Evolutionary conservation across 1,284 basidiomycete genomes (phyloP), one percentile per base, ranked within the genome.

Genomic region (Mixia osmundae): DNA sequence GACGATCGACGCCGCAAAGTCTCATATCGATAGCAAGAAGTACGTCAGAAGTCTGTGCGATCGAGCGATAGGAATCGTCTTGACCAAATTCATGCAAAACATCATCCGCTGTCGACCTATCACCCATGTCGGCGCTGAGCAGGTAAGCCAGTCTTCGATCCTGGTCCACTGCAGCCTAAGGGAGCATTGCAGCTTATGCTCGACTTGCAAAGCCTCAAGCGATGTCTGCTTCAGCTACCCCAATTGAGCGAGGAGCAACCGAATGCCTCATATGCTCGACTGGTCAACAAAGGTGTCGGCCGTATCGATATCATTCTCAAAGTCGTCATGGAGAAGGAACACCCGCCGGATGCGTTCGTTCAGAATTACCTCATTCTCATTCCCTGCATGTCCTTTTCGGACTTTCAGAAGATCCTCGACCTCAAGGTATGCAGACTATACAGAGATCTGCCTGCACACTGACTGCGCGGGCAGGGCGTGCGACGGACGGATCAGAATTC

Each of bases 341-440:
- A 85, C 48, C 79, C 83, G n/a, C 61, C 76, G 0, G 77, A 85
- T 55, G 80, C 76, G 3, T 94, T 94, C 52, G 80, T 94, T 39
- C 65, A 85, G 39, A 89, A 89, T 51, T 91, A 94, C 51, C 82
- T 79, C 9, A 65, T 91, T 18, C 65, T 89, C 37, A 77, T 94
- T 42, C 80, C 79, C 16, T 85, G 91, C 57, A 72, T 75, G 11
- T 83, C 79, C 1, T 85, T 85, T 56, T 76, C 74, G 19, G 91
- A 94, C 57, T 94, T 94, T 61, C 91, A 97, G 63, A 99, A 99
- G 68, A 80, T 78, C 25, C 67, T 97, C 19, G 89, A 97, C 54
- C 68, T 97, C 38, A 94, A 91, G 54, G 52, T 47, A 10, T 15
- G 48, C 14, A 30, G 11, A 3, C 19, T 3, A 21, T 2, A n/a